Conservation (phyloP, 768 basidiomycete genomes). For the Russula vinacea region DNA sequence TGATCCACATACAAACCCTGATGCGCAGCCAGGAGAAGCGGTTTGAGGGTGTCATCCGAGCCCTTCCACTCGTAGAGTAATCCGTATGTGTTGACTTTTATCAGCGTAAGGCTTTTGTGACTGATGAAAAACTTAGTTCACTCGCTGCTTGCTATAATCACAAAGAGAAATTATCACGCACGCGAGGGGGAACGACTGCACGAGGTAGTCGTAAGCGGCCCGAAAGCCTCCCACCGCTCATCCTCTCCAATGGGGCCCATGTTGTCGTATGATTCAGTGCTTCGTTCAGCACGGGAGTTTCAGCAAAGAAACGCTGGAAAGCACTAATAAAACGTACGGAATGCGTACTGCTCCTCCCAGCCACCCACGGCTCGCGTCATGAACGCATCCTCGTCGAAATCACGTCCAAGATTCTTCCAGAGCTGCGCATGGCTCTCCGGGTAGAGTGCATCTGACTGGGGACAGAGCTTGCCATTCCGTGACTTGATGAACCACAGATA, state of each 20-base stretch:
- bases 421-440: slow-evolving; percentile 37
- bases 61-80: slow-evolving; percentile 62
- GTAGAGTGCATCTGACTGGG: slow-evolving; percentile 36
- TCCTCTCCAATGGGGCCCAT: slow-evolving; percentile 50
- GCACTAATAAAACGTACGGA: too few relatives aligned
- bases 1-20: slow-evolving; percentile 41
- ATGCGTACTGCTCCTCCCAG: slow-evolving; percentile 41
- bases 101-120: slow-evolving; percentile 49
- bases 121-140: slow-evolving; percentile 34
- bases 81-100: slow-evolving; percentile 59
- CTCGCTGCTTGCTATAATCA: neutral
- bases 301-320: too few relatives aligned
- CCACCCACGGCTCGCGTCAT: slow-evolving; percentile 38
- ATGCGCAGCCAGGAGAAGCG: slow-evolving; percentile 52
- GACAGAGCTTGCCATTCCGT: slow-evolving; percentile 10
- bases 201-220: slow-evolving; percentile 43
- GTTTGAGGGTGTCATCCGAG: slow-evolving; percentile 48
- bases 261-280: slow-evolving; percentile 41
- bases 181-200: slow-evolving; percentile 58
- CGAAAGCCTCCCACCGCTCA: slow-evolving; percentile 45
- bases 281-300: too few relatives aligned
- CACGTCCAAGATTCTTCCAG: slow-evolving; percentile 36
- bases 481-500: neutral
- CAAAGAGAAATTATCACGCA: slow-evolving; percentile 35
- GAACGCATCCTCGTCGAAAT: slow-evolving; percentile 39